Percentiles rank a stretch among this genome's conserved stretches.
These are phyloP conservation scores for Artemisia argyi DNA, from an alignment of 129 eudicot species.

Conservation along the genomic window DNA sequence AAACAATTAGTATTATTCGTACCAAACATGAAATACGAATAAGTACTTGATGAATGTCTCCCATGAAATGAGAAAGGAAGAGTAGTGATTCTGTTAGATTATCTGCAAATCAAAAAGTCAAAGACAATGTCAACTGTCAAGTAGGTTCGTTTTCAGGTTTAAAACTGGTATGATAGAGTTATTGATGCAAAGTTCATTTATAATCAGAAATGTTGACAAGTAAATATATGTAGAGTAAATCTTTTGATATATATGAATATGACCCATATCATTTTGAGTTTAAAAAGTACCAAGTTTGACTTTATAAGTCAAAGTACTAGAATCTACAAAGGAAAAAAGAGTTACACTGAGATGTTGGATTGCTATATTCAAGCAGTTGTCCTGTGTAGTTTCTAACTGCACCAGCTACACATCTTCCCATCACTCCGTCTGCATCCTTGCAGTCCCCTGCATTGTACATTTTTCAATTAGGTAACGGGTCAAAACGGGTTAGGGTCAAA, in stretches of 20 bases:
- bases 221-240: not conserved
- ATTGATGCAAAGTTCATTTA: not conserved
- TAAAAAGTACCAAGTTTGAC: not conserved
- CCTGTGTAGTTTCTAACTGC: conserved; percentile 85
- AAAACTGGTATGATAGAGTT: not conserved
- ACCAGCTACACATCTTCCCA: conserved; percentile 85
- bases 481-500: not conserved
- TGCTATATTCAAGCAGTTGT: conserved; percentile 68
- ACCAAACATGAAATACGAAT: not conserved
- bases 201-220: not conserved
- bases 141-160: conserved; percentile 1
- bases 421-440: conserved; percentile 74
- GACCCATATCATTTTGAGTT: conserved; percentile 12
- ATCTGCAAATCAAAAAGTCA: conserved; percentile 44
- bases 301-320: not conserved
- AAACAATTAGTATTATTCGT: not conserved
- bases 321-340: conserved; percentile 2
- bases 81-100: conserved; percentile 84
- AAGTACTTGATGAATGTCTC: conserved; percentile 90
- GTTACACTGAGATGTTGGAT: conserved; percentile 58
- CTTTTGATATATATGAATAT: not conserved
- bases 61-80: conserved; percentile 84
- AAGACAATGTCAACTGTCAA: not conserved
- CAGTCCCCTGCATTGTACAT: conserved; percentile 72
- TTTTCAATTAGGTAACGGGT: not conserved